Percentiles rank a stretch among this genome's conserved stretches.
phyloP scores from a whole-genome alignment of 164 flowering plant species.

The Tetrastigma voinierianum region DNA sequence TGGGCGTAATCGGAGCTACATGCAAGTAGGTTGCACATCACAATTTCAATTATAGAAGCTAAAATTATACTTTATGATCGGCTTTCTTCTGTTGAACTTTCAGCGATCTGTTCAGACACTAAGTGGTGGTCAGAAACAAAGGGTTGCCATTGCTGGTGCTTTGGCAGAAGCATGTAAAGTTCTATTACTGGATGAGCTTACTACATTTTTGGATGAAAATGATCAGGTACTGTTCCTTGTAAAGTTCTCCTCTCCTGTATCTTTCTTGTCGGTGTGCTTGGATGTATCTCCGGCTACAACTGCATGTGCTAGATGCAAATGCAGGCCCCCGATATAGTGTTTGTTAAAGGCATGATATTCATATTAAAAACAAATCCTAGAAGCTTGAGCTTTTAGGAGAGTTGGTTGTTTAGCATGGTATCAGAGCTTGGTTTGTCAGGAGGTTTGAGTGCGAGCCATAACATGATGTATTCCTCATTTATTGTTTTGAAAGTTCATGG shows the following conservation, averaged over 20 bases:
- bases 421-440: too few species aligned
- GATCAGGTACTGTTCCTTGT: conserved; percentile 64
- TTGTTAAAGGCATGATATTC: too few species aligned
- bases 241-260: neutral
- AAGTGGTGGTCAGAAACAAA: conserved; percentile 97
- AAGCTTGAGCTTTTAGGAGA: too few species aligned
- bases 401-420: too few species aligned
- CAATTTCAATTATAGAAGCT: neutral
- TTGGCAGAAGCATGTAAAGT: conserved; percentile 89
- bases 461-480: too few species aligned
- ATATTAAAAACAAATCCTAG: too few species aligned
- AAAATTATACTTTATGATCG: neutral
- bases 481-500: too few species aligned
- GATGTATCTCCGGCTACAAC: too few species aligned
- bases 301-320: too few species aligned
- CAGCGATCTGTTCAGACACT: conserved; percentile 95
- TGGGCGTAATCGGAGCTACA: conserved; percentile 79
- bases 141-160: conserved; percentile 98
- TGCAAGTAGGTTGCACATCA: conserved; percentile 42
- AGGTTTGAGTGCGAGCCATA: too few species aligned
- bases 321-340: too few species aligned
- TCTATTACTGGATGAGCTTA: conserved; percentile 85
- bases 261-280: too few species aligned
- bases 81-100: conserved; percentile 9
- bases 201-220: conserved; percentile 87